These are phyloP conservation scores for Senna tora DNA, from an alignment of 306 rosid species.

Conservation along the genomic window DNA sequence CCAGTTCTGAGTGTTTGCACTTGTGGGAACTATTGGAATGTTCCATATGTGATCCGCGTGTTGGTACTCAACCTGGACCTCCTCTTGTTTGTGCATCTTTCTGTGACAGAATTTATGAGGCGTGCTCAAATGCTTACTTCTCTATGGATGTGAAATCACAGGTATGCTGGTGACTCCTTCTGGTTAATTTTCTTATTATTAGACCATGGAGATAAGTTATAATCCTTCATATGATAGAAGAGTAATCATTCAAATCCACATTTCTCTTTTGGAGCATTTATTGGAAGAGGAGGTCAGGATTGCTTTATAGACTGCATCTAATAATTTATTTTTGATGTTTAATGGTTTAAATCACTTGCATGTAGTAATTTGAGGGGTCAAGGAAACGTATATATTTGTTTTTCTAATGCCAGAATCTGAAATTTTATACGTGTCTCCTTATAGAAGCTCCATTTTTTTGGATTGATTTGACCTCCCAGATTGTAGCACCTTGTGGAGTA, in stretches of 20 bases:
- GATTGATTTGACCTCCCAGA: constrained; percentile 57
- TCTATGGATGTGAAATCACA: constrained; percentile 81
- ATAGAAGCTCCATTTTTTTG: constrained; percentile 30
- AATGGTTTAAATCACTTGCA: constrained; percentile 15
- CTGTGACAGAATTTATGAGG: constrained; percentile 70
- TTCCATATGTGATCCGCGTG: constrained; percentile 81
- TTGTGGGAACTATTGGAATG: constrained; percentile 96
- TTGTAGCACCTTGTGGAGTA: constrained; percentile 94
- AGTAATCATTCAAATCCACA: not conserved
- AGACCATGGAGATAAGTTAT: constrained; percentile 15
- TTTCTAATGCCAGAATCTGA: constrained; percentile 30
- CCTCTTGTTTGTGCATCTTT: constrained; percentile 79
- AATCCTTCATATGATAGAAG: not conserved
- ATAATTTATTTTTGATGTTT: constrained; percentile 27
- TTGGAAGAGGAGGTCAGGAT: constrained; percentile 12
- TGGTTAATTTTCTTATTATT: not conserved
- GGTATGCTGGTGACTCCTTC: constrained; percentile 47
- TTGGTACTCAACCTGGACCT: constrained; percentile 81
- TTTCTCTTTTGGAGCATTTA: constrained; percentile 13
- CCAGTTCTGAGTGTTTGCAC: constrained; percentile 77
- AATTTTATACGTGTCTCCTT: constrained; percentile 19
- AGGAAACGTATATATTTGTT: not conserved
- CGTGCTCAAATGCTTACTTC: constrained; percentile 90
- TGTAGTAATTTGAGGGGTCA: not conserved
- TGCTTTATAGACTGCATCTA: not conserved